Evolutionary conservation across 768 basidiomycete species (phyloP).

Genomic region (Pleurotus citrinopileatus): DNA sequence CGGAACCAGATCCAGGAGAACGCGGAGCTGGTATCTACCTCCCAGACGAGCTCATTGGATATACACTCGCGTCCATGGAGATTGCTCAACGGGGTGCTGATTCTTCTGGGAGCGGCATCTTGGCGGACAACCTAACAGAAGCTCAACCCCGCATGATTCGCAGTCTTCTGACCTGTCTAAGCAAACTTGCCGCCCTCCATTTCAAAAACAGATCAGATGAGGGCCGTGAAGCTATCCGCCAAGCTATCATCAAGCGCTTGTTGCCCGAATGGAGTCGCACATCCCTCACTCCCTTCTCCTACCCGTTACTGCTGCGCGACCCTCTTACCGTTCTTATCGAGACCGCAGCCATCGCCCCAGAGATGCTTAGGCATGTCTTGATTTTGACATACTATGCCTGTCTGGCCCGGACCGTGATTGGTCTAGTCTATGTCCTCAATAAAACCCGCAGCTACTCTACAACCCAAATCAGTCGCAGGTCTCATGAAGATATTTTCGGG

Average conservation of each 20-base stretch:
- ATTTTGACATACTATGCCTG: slow-evolving; percentile 88
- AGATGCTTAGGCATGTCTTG: slow-evolving; percentile 87
- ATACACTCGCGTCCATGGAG: slow-evolving; percentile 83
- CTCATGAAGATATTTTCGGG: slow-evolving; percentile 75
- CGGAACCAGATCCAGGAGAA: slow-evolving; percentile 68
- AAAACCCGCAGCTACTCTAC: slow-evolving; percentile 59
- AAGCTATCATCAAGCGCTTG: slow-evolving; percentile 85
- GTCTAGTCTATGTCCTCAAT: slow-evolving; percentile 78
- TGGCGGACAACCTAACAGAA: slow-evolving; percentile 79
- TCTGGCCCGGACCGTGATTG: slow-evolving; percentile 82
- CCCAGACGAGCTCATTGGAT: slow-evolving; percentile 88
- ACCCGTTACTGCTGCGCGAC: slow-evolving; percentile 84
- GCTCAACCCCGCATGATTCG: slow-evolving; percentile 75
- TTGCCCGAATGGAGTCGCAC: slow-evolving; percentile 91
- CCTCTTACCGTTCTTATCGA: slow-evolving; percentile 90
- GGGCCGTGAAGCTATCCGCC: slow-evolving; percentile 73
- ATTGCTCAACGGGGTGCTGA: slow-evolving; percentile 72
- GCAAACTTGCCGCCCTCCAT: slow-evolving; percentile 60
- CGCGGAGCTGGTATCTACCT: slow-evolving; percentile 86
- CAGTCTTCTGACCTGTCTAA: slow-evolving; percentile 69
- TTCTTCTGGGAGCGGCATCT: slow-evolving; percentile 36
- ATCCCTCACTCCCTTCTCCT: slow-evolving; percentile 77
- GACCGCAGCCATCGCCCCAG: slow-evolving; percentile 85
- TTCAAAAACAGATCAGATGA: slow-evolving; percentile 72
- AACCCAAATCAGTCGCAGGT: slow-evolving; percentile 39